These are phyloP conservation scores for Citrus sp. DNA, from an alignment of 345 rosid genomes.

Conservation along the genomic window DNA sequence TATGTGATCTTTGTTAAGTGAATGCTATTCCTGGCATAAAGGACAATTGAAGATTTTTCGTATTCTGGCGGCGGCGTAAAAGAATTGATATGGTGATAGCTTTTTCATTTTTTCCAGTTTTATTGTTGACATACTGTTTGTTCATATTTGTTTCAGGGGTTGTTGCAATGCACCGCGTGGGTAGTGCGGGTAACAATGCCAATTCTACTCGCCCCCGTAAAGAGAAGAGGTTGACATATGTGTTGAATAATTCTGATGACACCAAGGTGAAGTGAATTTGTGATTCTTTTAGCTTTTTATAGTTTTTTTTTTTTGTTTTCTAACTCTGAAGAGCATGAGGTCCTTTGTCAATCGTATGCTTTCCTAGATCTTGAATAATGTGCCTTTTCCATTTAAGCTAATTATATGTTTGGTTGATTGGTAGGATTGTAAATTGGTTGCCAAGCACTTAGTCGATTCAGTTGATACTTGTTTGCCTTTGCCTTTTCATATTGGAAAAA, in stretches of 20 bases:
- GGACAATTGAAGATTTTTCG: background rate
- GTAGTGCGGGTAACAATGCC: conserved; percentile 87
- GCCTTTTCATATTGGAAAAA: background rate
- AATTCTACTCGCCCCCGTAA: conserved; percentile 89
- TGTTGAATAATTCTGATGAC: conserved; percentile 72
- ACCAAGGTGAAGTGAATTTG: conserved; percentile 51
- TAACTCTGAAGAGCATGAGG: background rate
- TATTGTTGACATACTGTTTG: background rate
- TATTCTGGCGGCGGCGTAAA: background rate
- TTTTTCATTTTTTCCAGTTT: background rate
- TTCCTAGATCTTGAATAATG: background rate
- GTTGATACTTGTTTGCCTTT: background rate
- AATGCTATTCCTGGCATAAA: background rate
- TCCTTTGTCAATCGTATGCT: background rate
- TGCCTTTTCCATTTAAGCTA: background rate
- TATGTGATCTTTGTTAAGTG: background rate
- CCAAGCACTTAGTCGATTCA: background rate
- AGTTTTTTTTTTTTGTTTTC: background rate
- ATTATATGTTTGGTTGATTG: background rate
- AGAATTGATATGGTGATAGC: background rate
- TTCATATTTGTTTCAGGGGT: conserved; percentile 28
- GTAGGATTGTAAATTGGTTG: background rate
- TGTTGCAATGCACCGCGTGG: conserved; percentile 96
- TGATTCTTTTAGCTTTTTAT: background rate
- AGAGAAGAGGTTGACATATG: conserved; percentile 94